Evolutionary conservation across 257 asterid species (phyloP).

Genomic region (Mentha longifolia): DNA sequence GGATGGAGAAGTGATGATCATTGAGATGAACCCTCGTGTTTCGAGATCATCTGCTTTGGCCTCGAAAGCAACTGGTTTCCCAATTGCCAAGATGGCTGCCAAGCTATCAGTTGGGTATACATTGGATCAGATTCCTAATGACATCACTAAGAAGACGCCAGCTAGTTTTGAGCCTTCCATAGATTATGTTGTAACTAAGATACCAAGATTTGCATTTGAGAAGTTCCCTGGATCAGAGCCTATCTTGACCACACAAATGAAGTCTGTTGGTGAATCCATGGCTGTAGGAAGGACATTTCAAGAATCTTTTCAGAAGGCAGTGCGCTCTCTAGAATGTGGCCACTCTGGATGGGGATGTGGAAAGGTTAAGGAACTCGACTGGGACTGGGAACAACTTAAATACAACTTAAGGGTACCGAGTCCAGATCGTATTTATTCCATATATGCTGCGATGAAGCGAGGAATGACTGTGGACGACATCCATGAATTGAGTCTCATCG

Average conservation of each 20-base stretch:
- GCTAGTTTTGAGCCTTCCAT: conserved; percentile 99
- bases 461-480: conserved; percentile 92
- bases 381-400: conserved; percentile 85
- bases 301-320: conserved; percentile 95
- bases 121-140: conserved; percentile 97
- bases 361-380: conserved; percentile 73
- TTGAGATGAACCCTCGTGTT: conserved; percentile 99
- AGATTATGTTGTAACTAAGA: conserved; percentile 97
- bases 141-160: conserved; percentile 95
- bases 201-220: conserved; percentile 95
- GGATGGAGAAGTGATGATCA: conserved; percentile 97
- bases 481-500: conserved; percentile 77
- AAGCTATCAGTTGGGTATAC: conserved; percentile 94
- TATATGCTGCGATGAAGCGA: conserved; percentile 92
- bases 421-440: conserved; percentile 90
- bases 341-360: conserved; percentile 95
- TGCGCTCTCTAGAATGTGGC: conserved; percentile 88
- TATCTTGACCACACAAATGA: conserved; percentile 93
- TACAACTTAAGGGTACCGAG: conserved; percentile 86
- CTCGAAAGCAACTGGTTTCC: conserved; percentile 98
- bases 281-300: conserved; percentile 98
- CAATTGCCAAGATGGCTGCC: conserved; percentile 99
- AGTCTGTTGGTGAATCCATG: conserved; percentile 98
- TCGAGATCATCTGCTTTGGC: conserved; percentile 98
- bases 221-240: conserved; percentile 99